Base-by-base conservation (phyloP, 2,329 filamentous ascomycete species). In the Dendryphion nanum region DNA sequence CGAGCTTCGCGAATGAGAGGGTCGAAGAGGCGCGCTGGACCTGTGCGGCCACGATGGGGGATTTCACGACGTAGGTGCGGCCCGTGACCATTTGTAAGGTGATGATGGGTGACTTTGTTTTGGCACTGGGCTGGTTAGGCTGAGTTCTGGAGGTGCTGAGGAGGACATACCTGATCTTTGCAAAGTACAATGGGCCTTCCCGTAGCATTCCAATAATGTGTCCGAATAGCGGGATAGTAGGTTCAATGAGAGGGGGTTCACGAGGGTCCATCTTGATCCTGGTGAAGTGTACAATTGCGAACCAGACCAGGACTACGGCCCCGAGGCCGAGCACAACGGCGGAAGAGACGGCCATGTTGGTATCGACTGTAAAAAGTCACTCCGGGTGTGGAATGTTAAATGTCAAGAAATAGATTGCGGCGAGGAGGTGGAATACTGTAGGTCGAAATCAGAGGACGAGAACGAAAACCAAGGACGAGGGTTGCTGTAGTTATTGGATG, bases 41-140 rank as follows among this genome's bases (percentile, higher is more conserved):
- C 5, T 63, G 50, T 17, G 65, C 59, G 13, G 69, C 56, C 4
- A 76, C 48, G 1, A 50, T 35, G 2, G 73, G 67, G 4, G 64
- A 61, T 30, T 59, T 69, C 16, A 75, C 63, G n/a, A 69, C 47
- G 48, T 77, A 77, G 16, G 72, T 52, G 36, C 71, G 70, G 24
- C 61, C 52, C 33, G 57, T 65, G 18, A 73, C 54, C 53, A 75
- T 69, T 8, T 67, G 69, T 4, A 77, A 51, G 0, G 73, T 74
- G 35, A 65, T 71, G 38, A 73, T 69, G 7, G 53, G 56, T 29
- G 48, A 37, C 14, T 44, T 48, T 30, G 38, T 39, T 17, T 38
- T 36, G 30, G 47, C 30, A 33, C 56, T 64, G 23, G 8, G 6
- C 5, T 7, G 19, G 26, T 33, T 13, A 29, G 38, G 18, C 40